phyloP scores from a whole-genome alignment of 192 early-diverging fungal species.

The Pecoramyces ruminantium region DNA sequence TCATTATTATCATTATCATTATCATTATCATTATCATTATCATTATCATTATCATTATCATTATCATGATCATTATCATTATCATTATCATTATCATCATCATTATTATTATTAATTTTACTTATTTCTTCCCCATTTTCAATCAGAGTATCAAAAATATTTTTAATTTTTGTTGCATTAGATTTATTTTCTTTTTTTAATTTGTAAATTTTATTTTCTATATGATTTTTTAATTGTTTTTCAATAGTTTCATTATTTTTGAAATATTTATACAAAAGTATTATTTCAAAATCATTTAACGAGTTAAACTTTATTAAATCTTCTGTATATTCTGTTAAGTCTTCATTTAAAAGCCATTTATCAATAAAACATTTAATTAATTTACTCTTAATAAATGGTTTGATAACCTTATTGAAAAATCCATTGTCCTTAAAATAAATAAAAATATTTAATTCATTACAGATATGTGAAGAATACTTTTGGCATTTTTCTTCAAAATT shows the following conservation, averaged over 20 bases:
- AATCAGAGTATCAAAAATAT: neutral
- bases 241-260: neutral
- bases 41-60: no score
- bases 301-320: neutral
- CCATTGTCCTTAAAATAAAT: neutral
- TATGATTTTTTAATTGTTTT: neutral
- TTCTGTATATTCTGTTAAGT: neutral
- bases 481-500: neutral
- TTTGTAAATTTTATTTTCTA: neutral
- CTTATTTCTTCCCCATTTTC: neutral
- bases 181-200: neutral
- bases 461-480: neutral
- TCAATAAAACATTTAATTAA: neutral
- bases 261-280: neutral
- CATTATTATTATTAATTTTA: neutral
- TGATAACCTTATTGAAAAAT: neutral
- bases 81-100: no score
- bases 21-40: no score
- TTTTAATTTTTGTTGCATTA: neutral
- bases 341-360: neutral
- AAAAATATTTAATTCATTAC: neutral
- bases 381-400: neutral
- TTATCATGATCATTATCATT: no score
- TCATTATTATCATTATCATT: no score
- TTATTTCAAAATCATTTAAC: neutral